phyloP scores from a whole-genome alignment of 2,329 filamentous ascomycete species.

The Zymoseptoria tritici region DNA sequence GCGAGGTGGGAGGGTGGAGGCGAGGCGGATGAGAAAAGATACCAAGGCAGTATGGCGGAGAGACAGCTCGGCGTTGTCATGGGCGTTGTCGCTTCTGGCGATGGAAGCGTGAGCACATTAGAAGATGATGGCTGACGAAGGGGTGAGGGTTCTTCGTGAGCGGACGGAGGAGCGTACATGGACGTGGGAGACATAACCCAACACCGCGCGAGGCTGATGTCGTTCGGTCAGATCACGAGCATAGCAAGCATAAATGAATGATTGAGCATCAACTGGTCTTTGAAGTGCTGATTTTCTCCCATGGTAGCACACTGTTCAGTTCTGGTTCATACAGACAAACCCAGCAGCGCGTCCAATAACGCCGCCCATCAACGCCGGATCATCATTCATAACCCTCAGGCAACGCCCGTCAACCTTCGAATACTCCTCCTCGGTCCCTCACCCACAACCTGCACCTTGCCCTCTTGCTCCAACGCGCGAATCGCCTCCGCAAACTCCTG shows the following conservation, averaged over 20 bases:
- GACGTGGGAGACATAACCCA: not conserved
- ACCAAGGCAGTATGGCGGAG: not conserved
- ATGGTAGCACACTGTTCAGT: not conserved
- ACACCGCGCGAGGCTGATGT: not conserved
- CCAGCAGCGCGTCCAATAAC: not conserved
- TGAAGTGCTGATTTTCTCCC: not conserved
- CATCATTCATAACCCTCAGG: constrained; percentile 16
- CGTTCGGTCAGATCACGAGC: not conserved
- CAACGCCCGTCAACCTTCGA: constrained; percentile 59
- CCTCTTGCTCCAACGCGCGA: constrained; percentile 74
- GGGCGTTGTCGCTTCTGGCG: not conserved
- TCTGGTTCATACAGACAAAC: not conserved
- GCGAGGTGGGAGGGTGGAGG: not conserved
- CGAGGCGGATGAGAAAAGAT: not conserved
- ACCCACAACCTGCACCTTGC: constrained; percentile 68
- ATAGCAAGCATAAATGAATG: not conserved
- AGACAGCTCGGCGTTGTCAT: not conserved
- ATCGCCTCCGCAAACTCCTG: constrained; percentile 78
- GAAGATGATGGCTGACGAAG: not conserved
- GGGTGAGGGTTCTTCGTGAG: not conserved
- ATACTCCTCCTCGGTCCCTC: constrained; percentile 79
- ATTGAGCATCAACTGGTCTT: not conserved
- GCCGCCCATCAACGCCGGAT: not conserved
- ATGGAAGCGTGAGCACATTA: too few species aligned
- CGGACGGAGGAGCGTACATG: not conserved